Evolutionary conservation across 352 stramenopile species (phyloP).

Genomic region (Blastocystis sp.): DNA sequence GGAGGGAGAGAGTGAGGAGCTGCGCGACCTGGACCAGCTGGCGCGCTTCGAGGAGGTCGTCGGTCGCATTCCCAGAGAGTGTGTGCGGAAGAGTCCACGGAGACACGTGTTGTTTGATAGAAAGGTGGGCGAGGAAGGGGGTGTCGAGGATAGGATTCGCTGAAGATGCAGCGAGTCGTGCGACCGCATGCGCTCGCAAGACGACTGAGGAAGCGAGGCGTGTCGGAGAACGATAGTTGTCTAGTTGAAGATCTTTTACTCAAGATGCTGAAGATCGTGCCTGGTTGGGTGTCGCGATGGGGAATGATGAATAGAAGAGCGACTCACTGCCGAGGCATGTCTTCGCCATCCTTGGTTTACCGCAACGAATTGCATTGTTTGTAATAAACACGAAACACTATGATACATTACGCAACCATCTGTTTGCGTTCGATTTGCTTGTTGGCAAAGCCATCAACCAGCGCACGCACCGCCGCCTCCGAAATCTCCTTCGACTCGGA

Average conservation of each 20-base stretch:
- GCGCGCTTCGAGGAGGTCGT: slow-evolving; percentile 96
- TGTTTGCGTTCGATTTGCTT: not conserved
- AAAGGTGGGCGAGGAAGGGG: not conserved
- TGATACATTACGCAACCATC: too few species aligned
- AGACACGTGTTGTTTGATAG: slow-evolving; percentile 89
- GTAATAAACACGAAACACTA: slow-evolving; percentile 29
- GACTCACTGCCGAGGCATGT: slow-evolving; percentile 80
- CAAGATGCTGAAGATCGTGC: slow-evolving; percentile 80
- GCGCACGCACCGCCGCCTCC: slow-evolving; percentile 59
- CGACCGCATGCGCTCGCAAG: slow-evolving; percentile 82
- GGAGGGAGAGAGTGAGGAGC: slow-evolving; percentile 75
- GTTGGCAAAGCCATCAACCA: slow-evolving; percentile 53
- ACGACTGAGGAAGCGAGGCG: slow-evolving; percentile 87
- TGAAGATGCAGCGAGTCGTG: slow-evolving; percentile 94
- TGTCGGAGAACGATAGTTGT: slow-evolving; percentile 72
- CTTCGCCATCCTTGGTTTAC: slow-evolving; percentile 84
- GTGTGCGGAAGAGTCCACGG: slow-evolving; percentile 72
- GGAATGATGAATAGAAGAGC: slow-evolving; percentile 60
- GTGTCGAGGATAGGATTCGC: slow-evolving; percentile 74
- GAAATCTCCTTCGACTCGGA: slow-evolving; percentile 60
- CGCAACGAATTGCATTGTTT: not conserved
- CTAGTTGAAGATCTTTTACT: slow-evolving; percentile 82
- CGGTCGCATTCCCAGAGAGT: slow-evolving; percentile 80
- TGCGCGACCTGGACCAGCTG: slow-evolving; percentile 83
- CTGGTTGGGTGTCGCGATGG: slow-evolving; percentile 46